Evolutionary conservation across 2,329 filamentous ascomycete genomes (phyloP), one percentile per base, ranked within the genome.

Genomic region (Fusarium brachygibbosum): DNA sequence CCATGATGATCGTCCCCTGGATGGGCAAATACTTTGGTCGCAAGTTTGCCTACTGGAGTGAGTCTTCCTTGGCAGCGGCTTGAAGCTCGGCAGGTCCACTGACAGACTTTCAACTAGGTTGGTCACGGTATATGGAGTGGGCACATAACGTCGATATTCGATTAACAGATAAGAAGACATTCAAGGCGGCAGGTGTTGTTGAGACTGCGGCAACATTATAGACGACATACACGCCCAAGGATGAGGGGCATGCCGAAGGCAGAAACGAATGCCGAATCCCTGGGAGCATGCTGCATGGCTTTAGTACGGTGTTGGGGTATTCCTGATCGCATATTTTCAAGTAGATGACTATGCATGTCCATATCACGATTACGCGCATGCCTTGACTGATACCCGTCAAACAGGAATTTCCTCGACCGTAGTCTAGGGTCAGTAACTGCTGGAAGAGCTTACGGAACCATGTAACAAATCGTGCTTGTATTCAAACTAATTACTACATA

Each of bases 41-140:
- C 79, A 97, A 93, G 80, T 97, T 94, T 83, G 95, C 95, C 63
- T 98, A 97, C 78, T 98, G 94, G 93, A 93, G 95, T 98, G 86
- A 79, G 91, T 63, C 23, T 40, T 40, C 25, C 46, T 16, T 42
- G 31, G 28, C n/a, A 34, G 28, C 19, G 28, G 34, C 21, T 35
- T 28, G 16, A 40, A 37, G 21, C 10, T 16, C 16, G 16, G 35
- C 23, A 46, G 46, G 21, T 57, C 68, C 63, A 29, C 70, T 75
- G 29, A 73, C 60, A 16, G 13, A 17, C 10, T 21, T 37, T 5
- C 34, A 31, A 32, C n/a, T 63, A 97, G 94, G 93, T 72, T 98
- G 95, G 94, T 91, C 90, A 23, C 90, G 91, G 75, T 97, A 94
- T 78, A 98, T 98, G 94, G 89, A 93, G 79, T 98, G 94, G 94